Base-by-base conservation (phyloP, 1,284 basidiomycete species). In the Pterula multifida region DNA sequence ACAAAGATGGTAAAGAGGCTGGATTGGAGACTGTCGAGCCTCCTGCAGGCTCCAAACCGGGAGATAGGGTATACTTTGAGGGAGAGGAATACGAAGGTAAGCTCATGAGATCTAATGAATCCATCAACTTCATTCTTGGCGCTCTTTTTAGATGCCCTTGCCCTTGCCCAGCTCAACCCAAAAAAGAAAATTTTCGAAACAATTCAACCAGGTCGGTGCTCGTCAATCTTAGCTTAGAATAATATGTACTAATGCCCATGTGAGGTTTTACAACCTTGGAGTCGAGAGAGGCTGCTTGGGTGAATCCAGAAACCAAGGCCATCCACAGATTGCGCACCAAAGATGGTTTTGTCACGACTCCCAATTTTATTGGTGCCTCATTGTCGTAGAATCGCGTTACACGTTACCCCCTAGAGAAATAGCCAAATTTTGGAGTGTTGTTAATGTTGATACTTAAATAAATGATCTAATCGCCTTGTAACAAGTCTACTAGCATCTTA, bases 181-280 rank as follows among this genome's bases (percentile, higher is more conserved):
- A 97, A 97, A 71, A 96, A 95, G 72, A 98, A 97, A 71, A 87
- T 96, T 26, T 97, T 95, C 58, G 94, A 97, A 70, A 85, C 90
- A 0, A 79, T 97, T 48, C 94, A 95, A 63, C 91, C 91, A 54
- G 80, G 85, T 83, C 55, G 24, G 66, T 23, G 28, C 26, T 49
- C 13, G 17, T 49, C 12, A 24, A 39, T 22, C 17, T 48, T 36
- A 44, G 35, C 47, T 22, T 25, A 13, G n/a, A 19, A 48, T 50
- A 49, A 48, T n/a, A n/a, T n/a, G n/a, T n/a, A n/a, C 44, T 54
- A 21, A 57, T 36, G 50, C 22, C 49, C 46, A 15, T 47, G 45
- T 45, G 26, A 44, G 89, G 85, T 17, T 95, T 97, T 63, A 91
- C 75, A 42, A 96, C 93, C 1, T 73, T 96, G 15, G 85, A 92